Base-by-base conservation (phyloP, 2,329 filamentous ascomycete genomes). In the Clarireedia hainanense region DNA sequence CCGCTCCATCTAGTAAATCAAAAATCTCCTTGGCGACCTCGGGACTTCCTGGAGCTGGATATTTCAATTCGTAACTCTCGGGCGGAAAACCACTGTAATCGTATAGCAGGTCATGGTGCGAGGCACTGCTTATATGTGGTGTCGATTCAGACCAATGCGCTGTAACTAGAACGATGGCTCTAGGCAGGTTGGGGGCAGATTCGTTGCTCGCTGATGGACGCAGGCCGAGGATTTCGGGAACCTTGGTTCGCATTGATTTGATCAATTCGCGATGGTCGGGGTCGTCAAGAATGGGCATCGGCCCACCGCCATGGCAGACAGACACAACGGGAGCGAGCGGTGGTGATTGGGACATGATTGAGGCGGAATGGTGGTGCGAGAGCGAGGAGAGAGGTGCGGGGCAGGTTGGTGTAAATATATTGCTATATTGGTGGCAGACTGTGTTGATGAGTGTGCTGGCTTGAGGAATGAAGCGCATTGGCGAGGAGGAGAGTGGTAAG, bases 91-190 rank as follows among this genome's bases (percentile, higher is more conserved):
- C 79, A 62, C 74, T 75, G 69, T 84, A 85, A 64, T 85, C 80
- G 65, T 81, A 85, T 49, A 75, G 68, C 4, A 85, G 69, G 2
- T 70, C 63, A 55, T 77, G 81, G 24, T 70, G 72, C 20, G 69
- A 63, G 4, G 64, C 75, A 2, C 75, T 78, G 12, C 77, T 80
- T 57, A 85, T 76, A 43, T 73, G 75, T 1, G 80, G 80, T 7
- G 80, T 24, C 77, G 80, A 9, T 71, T 71, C 0, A 75, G 76
- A 83, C 87, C 88, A 91, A 69, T 91, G 87, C 1, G 86, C 88
- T 0, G 86, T 89, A 67, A 91, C 85, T 26, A 90, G 84, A 1
- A 91, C 81, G 15, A 91, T 78, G 2, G 86, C 88, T 59, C 80
- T 84, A 1, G 87, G 87, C 4, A 37, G 26, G n/a, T 17, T 46